Percentiles rank a stretch among this genome's conserved stretches.
Conservation (phyloP, 257 asterid species). For the Solanum chilense region DNA sequence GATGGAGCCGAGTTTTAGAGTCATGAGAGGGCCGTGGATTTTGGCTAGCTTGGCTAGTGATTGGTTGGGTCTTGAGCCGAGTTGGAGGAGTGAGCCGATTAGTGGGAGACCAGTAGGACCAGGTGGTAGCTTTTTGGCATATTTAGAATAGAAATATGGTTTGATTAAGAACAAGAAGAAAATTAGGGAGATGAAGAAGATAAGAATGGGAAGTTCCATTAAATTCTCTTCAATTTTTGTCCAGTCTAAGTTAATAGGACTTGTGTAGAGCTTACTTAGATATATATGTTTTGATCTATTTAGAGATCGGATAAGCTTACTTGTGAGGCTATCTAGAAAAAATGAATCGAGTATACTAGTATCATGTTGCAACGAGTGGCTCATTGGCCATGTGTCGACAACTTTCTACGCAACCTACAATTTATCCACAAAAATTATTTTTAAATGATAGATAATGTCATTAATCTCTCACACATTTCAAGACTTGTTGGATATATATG, state of each 20-base stretch:
- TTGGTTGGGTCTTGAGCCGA: neutral
- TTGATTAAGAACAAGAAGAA: neutral
- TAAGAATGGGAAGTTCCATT: neutral
- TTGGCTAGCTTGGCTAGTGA: neutral
- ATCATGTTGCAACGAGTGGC: neutral
- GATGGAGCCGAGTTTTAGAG: neutral
- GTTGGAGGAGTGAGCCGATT: neutral
- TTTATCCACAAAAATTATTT: no score
- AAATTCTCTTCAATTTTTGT: neutral
- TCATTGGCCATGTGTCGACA: no score
- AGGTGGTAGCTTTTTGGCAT: neutral
- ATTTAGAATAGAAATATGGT: neutral
- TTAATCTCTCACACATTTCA: neutral
- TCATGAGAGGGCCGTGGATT: neutral
- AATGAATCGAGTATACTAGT: neutral
- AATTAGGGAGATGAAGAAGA: neutral
- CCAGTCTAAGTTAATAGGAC: neutral
- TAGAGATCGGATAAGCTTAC: neutral
- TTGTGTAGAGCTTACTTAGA: neutral
- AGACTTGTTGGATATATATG: no score
- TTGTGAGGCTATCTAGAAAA: neutral
- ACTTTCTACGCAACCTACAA: no score
- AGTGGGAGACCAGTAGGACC: neutral
- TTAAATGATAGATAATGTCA: neutral
- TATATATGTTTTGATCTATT: no score